Evolutionary conservation across 352 stramenopile genomes (phyloP), one percentile per base, ranked within the genome.

Genomic region (Phytophthora constricta): DNA sequence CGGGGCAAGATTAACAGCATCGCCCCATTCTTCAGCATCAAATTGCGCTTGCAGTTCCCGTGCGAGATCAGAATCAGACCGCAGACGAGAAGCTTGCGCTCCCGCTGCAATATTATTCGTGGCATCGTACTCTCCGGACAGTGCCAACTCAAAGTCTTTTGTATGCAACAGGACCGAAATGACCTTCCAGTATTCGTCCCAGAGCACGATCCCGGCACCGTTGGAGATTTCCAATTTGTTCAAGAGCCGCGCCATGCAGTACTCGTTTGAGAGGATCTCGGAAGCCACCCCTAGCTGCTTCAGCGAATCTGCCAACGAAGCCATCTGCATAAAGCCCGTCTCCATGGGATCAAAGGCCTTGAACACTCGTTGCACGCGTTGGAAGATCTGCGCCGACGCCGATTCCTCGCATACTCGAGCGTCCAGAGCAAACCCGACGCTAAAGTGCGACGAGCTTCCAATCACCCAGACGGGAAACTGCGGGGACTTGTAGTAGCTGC

Each of bases 111-210:
- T 23, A 28, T 58, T 59, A n/a, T n/a, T n/a, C n/a, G n/a, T n/a
- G 2, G 56, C 34, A 8, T 70, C 47, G 50, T 87, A 87, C 19
- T 79, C 63, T 7, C 82, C 86, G 14, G 74, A 84, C 20, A 94
- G 43, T 17, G 86, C 84, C 16, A 90, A 62, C 39, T 94, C 80
- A 10, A 94, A 63, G 58, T 94, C 79, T 14, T 70, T 76, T 2
- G 86, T 92, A 39, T 92, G 73, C n/a, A 96, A 48, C 23, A 96
- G 50, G 39, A 94, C 79, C 26, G 84, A 96, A 3, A 92, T 71
- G 16, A 84, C 76, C 49, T 92, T 96, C 93, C 93, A 98, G 61
- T 96, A 97, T 57, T 97, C 90, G 50, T 97, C 90, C 93, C 92
- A 98, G 10, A 98, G 68, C 55, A 98, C 84, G 56, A 98, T 97